A percentile compares a stretch with the other conserved stretches of the same genome.
Conservation (phyloP, 176 grass and related monocot genomes). For the Bothriochloa decipiens region DNA sequence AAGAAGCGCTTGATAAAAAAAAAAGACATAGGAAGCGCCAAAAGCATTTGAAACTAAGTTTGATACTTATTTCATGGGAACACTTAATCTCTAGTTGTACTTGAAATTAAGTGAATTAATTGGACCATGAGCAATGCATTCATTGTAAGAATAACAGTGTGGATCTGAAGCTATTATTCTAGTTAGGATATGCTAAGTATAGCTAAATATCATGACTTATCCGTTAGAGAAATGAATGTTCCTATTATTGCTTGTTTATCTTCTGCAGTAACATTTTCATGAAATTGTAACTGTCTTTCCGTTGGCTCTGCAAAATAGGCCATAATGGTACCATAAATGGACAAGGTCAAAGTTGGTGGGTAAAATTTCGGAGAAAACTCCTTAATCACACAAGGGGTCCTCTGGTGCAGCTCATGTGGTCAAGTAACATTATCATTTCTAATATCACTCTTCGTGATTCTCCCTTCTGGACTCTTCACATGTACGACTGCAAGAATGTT, state of each 20-base stretch:
- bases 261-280: neutral
- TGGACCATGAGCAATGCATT: neutral
- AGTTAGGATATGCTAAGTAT: neutral
- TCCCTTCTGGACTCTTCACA: constrained; percentile 97
- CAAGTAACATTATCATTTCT: constrained; percentile 73
- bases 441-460: constrained; percentile 80
- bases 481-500: constrained; percentile 82
- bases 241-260: constrained; percentile 5
- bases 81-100: neutral
- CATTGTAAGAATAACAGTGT: neutral
- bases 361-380: constrained; percentile 63
- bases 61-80: neutral
- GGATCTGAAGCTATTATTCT: constrained; percentile 32
- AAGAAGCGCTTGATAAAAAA: neutral
- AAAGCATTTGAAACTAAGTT: neutral
- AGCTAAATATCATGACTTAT: neutral
- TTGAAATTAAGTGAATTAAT: neutral
- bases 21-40: neutral
- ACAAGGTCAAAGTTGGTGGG: constrained; percentile 84
- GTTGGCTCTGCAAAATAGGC: constrained; percentile 47
- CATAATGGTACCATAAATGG: constrained; percentile 95
- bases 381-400: constrained; percentile 84
- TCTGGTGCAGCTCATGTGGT: constrained; percentile 86
- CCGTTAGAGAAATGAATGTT: neutral
- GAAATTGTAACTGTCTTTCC: neutral